A percentile compares a stretch with the other conserved stretches of the same genome.
phyloP scores from a whole-genome alignment of 225 moss, liverwort and hornwort species.

The Asterella californica region DNA sequence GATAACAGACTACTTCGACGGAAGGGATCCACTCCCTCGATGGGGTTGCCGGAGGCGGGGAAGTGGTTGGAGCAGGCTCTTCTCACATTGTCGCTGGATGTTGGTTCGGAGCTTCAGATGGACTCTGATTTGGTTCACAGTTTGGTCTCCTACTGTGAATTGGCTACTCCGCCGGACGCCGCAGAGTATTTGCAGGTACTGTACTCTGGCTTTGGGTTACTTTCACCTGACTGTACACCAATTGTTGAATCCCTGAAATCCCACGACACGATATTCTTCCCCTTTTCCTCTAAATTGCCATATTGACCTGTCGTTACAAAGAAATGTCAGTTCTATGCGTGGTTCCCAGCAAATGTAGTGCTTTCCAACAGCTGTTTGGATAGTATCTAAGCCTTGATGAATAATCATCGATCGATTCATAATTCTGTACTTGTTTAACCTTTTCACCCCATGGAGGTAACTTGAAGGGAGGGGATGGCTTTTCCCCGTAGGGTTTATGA shows the following conservation, averaged over 20 bases:
- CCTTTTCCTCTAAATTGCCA: background rate
- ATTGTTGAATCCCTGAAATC: background rate
- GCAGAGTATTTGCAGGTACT: slow-evolving; percentile 75
- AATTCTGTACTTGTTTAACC: background rate
- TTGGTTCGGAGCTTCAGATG: slow-evolving; percentile 56
- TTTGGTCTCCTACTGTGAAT: slow-evolving; percentile 86
- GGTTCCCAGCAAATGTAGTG: background rate
- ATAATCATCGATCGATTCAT: background rate
- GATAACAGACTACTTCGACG: background rate
- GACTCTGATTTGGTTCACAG: slow-evolving; percentile 66
- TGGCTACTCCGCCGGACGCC: slow-evolving; percentile 65
- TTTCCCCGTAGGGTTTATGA: background rate
- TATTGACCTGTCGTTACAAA: background rate
- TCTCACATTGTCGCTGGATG: slow-evolving; percentile 52
- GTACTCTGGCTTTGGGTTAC: background rate
- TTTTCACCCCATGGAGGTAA: background rate
- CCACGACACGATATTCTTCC: background rate
- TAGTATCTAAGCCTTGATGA: background rate
- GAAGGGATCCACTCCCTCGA: background rate
- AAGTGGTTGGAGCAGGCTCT: slow-evolving; percentile 80
- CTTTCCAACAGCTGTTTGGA: background rate
- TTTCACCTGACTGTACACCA: background rate
- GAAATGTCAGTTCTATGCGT: background rate
- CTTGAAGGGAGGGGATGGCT: background rate
- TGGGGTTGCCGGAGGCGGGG: slow-evolving; percentile 73